Percentiles rank a stretch among this genome's conserved stretches.
These are phyloP conservation scores for Acorus gramineus DNA, from an alignment of 106 monocot species.

Conservation along the genomic window DNA sequence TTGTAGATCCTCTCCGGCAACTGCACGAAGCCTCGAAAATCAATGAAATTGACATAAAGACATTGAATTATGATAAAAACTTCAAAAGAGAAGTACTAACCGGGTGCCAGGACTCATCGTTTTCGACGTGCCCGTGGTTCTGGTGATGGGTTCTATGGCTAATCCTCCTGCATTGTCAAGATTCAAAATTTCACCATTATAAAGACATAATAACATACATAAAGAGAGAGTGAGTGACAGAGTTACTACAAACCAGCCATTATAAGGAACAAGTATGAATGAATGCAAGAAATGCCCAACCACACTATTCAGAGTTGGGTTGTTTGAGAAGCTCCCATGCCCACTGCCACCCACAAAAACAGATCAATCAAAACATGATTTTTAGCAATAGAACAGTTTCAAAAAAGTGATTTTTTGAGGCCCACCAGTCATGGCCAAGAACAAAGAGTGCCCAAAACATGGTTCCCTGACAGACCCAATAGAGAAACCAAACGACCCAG, in stretches of 20 bases:
- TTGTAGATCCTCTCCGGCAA: conserved; percentile 48
- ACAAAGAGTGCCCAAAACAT: conserved; percentile 41
- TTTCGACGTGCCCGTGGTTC: conserved; percentile 95
- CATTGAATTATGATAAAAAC: neutral
- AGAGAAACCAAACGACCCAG: conserved; percentile 26
- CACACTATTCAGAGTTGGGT: conserved; percentile 36
- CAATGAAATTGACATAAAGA: neutral
- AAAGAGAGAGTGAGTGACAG: too few relatives aligned
- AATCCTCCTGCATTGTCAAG: conserved; percentile 58
- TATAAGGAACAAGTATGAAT: conserved; percentile 63
- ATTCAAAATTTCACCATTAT: too few relatives aligned
- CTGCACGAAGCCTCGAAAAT: conserved; percentile 24
- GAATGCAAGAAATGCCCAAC: conserved; percentile 72
- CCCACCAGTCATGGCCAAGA: conserved; percentile 34
- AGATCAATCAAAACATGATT: too few relatives aligned
- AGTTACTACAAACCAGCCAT: conserved; percentile 38
- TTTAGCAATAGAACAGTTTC: too few relatives aligned
- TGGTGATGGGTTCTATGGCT: conserved; percentile 95
- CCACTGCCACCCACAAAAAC: conserved; percentile 29
- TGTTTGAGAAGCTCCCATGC: conserved; percentile 80
- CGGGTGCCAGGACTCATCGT: conserved; percentile 98
- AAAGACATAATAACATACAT: too few relatives aligned
- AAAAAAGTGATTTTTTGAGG: neutral
- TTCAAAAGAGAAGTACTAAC: conserved; percentile 20
- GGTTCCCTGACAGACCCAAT: conserved; percentile 32